A percentile compares a stretch with the other conserved stretches of the same genome.
Evolutionary conservation across 805 yeast species (phyloP).

Genomic region (Ogataea henricii): DNA sequence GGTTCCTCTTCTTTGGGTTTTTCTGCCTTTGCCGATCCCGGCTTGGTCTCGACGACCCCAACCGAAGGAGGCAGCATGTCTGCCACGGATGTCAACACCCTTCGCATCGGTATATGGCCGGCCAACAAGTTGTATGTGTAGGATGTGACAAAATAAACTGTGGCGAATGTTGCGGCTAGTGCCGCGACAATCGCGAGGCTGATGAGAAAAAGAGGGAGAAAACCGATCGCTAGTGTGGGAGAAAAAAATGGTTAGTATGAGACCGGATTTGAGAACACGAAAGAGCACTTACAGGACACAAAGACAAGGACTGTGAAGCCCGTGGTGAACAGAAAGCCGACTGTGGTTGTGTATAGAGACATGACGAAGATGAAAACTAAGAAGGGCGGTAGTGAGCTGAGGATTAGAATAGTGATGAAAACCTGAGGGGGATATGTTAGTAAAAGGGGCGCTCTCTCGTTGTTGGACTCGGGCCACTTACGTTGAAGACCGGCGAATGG

Average conservation of each 20-base stretch:
- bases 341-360: conserved; percentile 19
- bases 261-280: background rate
- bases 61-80: conserved; percentile 38
- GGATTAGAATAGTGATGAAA: conserved; percentile 12
- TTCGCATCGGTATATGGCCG: conserved; percentile 21
- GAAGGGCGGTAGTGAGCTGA: conserved; percentile 22
- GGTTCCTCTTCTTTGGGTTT: background rate
- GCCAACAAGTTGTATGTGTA: conserved; percentile 12
- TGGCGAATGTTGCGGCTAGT: conserved; percentile 12
- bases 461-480: conserved; percentile 2
- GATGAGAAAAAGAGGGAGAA: conserved; percentile 27
- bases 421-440: conserved; percentile 14
- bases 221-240: conserved; percentile 23
- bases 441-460: background rate
- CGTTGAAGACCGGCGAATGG: conserved; percentile 15
- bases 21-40: background rate
- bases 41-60: conserved; percentile 21
- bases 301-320: conserved; percentile 17
- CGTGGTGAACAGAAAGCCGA: conserved; percentile 21
- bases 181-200: conserved; percentile 20
- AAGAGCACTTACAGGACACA: conserved; percentile 16
- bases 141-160: conserved; percentile 12
- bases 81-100: conserved; percentile 28
- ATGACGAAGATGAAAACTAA: conserved; percentile 14
- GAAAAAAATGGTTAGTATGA: conserved; percentile 7